Evolutionary conservation across 139 green algal species (phyloP).

Genomic region (Tetradesmus lagerheimii): DNA sequence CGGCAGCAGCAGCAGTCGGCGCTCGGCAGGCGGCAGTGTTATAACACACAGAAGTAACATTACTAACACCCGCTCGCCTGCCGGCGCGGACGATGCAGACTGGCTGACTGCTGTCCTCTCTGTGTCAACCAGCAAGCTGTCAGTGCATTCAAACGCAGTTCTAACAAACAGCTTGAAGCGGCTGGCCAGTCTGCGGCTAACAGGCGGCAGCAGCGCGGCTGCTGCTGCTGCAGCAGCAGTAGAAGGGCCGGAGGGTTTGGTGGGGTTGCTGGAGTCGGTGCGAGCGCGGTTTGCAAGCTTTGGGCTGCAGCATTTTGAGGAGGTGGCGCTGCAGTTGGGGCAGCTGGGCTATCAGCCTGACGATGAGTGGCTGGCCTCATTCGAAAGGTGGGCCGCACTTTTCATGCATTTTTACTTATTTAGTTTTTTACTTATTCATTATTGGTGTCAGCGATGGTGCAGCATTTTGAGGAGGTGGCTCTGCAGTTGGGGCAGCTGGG

Average conservation of each 20-base stretch:
- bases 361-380: constrained; percentile 6
- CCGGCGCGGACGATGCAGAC: not conserved
- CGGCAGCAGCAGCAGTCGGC: constrained; percentile 12
- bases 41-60: not conserved
- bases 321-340: constrained; percentile 26
- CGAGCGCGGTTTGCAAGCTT: constrained; percentile 16
- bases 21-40: not conserved
- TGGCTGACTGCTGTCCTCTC: constrained; percentile 41
- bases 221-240: constrained; percentile 14
- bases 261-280: constrained; percentile 9
- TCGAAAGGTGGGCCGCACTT: constrained; percentile 34
- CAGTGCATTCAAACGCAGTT: constrained; percentile 1
- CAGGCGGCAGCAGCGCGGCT: not conserved
- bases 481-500: constrained; percentile 26
- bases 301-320: constrained; percentile 38
- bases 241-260: not conserved
- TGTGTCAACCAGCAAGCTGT: constrained; percentile 15
- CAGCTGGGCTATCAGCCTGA: constrained; percentile 22
- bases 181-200: constrained; percentile 4
- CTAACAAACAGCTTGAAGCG: constrained; percentile 36
- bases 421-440: no score
- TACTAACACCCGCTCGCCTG: not conserved
- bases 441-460: no score
- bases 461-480: constrained; percentile 39
- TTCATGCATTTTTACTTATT: no score